Conservation (phyloP, 1,139 yeast species). For the Yamadazyma blattariae region DNA sequence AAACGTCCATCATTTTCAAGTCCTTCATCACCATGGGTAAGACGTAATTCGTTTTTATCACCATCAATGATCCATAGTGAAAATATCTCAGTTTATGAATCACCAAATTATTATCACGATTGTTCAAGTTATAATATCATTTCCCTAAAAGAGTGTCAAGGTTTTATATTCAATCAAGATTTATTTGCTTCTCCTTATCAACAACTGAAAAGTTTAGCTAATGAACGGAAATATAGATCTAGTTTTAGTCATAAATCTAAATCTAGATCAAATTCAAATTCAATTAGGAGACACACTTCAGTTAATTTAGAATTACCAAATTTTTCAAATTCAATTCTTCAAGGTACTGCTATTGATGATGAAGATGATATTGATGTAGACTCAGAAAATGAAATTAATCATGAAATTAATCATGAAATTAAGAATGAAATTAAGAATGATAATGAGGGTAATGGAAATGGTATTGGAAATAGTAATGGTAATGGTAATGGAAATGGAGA, state of each 20-base stretch:
- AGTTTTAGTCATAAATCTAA: constrained; percentile 17
- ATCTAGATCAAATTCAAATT: constrained; percentile 4
- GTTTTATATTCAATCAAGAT: constrained; percentile 73
- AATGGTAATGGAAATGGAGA: constrained; percentile 8
- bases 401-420: constrained; percentile 4
- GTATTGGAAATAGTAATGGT: neutral
- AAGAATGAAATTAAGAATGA: neutral
- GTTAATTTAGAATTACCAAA: constrained; percentile 25
- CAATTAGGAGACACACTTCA: constrained; percentile 32
- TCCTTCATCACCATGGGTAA: constrained; percentile 52
- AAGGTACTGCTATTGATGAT: constrained; percentile 17
- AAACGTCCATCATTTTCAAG: constrained; percentile 46
- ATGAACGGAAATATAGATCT: constrained; percentile 32
- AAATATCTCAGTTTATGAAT: constrained; percentile 56
- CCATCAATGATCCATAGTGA: constrained; percentile 62
- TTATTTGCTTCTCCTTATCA: constrained; percentile 67
- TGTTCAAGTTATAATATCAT: constrained; percentile 35
- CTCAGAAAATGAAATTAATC: too few species aligned
- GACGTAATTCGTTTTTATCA: constrained; percentile 61
- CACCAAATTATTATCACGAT: constrained; percentile 29
- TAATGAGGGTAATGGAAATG: too few species aligned
- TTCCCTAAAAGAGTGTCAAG: constrained; percentile 64
- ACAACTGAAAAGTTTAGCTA: constrained; percentile 49
- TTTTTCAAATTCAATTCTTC: constrained; percentile 14
- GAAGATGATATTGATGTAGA: constrained; percentile 14